Evolutionary conservation across 169 alveolate species (phyloP), one percentile per base, ranked within the genome.

Genomic region (Plasmodium berghei): DNA sequence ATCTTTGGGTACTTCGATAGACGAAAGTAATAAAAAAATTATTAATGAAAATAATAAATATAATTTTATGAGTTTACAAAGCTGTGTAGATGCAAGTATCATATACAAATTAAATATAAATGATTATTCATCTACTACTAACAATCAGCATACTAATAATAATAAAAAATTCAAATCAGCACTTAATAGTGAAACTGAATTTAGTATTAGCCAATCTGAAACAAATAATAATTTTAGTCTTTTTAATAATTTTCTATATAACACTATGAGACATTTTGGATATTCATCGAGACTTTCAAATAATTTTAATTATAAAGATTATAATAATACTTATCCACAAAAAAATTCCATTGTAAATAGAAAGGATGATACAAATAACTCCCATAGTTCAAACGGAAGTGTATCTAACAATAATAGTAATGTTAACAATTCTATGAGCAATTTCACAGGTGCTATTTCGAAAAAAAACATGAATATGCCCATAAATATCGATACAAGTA

Each of bases 161-260:
- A 83, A 46, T 26, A 66, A 67, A 42, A 83, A 67, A 46, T 48
- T 83, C 24, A 86, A 86, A 18, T 86, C 91, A 0, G 9, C 61
- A 4, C 46, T 86, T 14, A 70, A 70, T 28, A 86, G 91, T 20
- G 91, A 86, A 62, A 86, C 91, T 5, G 91, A 86, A 55, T 86
- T 72, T 62, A 86, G 91, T 42, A 86, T 86, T 40, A 86, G 91
- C 28, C 91, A 86, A 22, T 86, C 91, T 5, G 91, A 86, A 66
- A 86, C 91, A 54, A 86, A 86, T 71, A 86, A 86, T 72, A 86
- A 86, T 64, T 86, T 86, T 56, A 69, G 72, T 63, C 40, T 86
- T n/a, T 86, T 86, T 62, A 69, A 86, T 52, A 86, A 86, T 58
- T 86, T 86, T 16, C 72, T 86, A 20, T 52, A 70, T 42, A 86